Evolutionary conservation across 331 rosid genomes (phyloP).

Genomic region (Acacia concinna): DNA sequence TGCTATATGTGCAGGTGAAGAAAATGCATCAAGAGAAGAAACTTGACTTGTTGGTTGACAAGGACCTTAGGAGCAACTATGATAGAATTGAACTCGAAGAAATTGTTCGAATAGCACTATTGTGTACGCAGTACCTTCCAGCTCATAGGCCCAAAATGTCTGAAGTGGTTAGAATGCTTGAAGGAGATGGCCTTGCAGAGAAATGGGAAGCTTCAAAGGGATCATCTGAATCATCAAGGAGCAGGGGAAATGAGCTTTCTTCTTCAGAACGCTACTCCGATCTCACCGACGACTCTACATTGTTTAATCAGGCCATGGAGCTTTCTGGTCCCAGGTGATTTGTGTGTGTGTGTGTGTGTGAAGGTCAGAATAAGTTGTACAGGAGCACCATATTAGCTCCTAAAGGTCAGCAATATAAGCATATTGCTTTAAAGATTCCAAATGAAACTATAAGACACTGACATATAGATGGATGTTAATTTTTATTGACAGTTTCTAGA

Average conservation of each 20-base stretch:
- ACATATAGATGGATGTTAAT: conserved; percentile 38
- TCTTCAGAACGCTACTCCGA: conserved; percentile 88
- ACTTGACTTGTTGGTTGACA: conserved; percentile 76
- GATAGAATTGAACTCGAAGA: conserved; percentile 88
- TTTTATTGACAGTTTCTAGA: conserved; percentile 11
- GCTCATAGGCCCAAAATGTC: conserved; percentile 91
- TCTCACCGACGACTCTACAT: conserved; percentile 89
- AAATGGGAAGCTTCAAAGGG: conserved; percentile 97
- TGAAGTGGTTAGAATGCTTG: conserved; percentile 95
- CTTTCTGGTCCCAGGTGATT: conserved; percentile 93
- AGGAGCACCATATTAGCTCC: conserved; percentile 17
- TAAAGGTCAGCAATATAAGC: conserved; percentile 19
- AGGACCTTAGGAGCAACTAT: conserved; percentile 62
- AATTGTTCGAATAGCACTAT: conserved; percentile 80
- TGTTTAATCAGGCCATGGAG: conserved; percentile 95
- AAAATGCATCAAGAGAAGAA: conserved; percentile 88
- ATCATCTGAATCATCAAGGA: conserved; percentile 66
- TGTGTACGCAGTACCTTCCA: conserved; percentile 87
- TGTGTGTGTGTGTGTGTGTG: no score
- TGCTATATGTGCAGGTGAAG: conserved; percentile 61
- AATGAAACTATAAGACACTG: conserved; percentile 30
- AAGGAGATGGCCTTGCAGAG: conserved; percentile 97
- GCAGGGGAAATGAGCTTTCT: conserved; percentile 75
- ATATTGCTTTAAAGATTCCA: conserved; percentile 44
- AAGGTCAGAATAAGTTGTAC: conserved; percentile 12